Evolutionary conservation across 225 moss, liverwort and hornwort species (phyloP), one percentile per base, ranked within the genome.

Genomic region (Sphagnum tenellum): DNA sequence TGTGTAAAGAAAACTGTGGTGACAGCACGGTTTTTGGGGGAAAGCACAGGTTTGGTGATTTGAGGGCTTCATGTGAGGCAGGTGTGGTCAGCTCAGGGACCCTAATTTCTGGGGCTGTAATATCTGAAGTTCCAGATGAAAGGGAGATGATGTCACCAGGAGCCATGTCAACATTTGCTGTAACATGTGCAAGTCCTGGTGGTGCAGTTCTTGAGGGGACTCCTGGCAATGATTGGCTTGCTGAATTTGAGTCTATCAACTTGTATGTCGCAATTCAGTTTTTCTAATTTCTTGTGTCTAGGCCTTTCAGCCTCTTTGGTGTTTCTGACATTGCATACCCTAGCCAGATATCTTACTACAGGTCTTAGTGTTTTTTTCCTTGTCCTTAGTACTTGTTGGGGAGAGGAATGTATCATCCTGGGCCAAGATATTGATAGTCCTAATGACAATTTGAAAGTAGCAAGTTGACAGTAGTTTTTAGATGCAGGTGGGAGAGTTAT

Each of bases 131-230:
- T 66, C 57, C 49, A 5, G 88, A 89, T 11, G 77, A 79, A 70
- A 75, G 79, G 85, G 95, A 96, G 76, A 44, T 76, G 55, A 71
- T 76, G 76, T 85, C 81, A 4, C 84, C 84, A 58, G 78, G 77
- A 11, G 78, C 75, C 53, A 66, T 64, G 5, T 9, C 52, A 9
- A 52, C 52, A 9, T 70, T 78, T 4, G 71, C 69, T 12, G 47
- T 66, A 3, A 52, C 52, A 52, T 52, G 52, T 52, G 6, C 52
- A 6, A 85, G 81, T 47, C 84, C 84, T 7, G 78, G 81, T n/a
- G 84, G 78, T 49, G 78, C 81, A 8, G 76, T 81, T 55, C 76
- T 78, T 12, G 80, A 84, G 11, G 78, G 81, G 45, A 81, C 84
- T 11, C 84, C 84, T 57, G 78, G 77, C 0, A 85, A 78, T 61